Percentiles rank a stretch among this genome's conserved stretches.
Conservation (phyloP, 2,329 filamentous ascomycete genomes). For the Orbilia blumenaviensis region DNA sequence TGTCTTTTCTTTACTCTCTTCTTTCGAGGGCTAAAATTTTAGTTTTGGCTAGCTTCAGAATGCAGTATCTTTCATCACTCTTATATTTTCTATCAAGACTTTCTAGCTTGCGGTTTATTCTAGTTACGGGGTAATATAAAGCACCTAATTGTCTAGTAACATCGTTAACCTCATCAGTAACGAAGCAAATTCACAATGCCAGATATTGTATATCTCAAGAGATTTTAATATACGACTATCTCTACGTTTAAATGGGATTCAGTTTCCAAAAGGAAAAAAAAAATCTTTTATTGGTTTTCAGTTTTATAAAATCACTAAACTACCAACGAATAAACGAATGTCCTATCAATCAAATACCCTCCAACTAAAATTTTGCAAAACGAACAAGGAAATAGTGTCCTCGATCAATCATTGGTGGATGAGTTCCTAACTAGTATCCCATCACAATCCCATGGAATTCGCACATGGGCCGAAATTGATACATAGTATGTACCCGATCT, state of each 20-base stretch:
- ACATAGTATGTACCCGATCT: background rate
- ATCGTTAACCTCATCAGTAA: too few species aligned
- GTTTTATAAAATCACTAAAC: slow-evolving; percentile 2
- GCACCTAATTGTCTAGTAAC: too few species aligned
- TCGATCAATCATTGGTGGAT: background rate
- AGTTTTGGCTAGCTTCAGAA: too few species aligned
- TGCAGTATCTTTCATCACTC: too few species aligned
- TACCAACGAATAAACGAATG: slow-evolving; percentile 23
- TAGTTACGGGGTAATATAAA: too few species aligned
- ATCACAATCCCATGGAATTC: slow-evolving; percentile 43
- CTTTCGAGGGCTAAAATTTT: too few species aligned
- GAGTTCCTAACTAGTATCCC: slow-evolving; percentile 7
- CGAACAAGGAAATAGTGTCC: background rate
- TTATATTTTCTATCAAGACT: too few species aligned
- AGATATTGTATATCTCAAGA: too few species aligned
- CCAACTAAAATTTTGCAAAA: background rate
- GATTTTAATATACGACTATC: background rate
- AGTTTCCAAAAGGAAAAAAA: slow-evolving; percentile 34
- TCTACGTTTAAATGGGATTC: background rate
- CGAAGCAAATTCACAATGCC: too few species aligned
- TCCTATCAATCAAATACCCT: background rate
- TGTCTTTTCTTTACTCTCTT: too few species aligned
- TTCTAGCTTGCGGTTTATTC: too few species aligned
- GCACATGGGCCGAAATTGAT: slow-evolving; percentile 38
- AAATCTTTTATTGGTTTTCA: slow-evolving; percentile 26